Percentiles rank a stretch among this genome's conserved stretches.
phyloP scores from a whole-genome alignment of 2,329 filamentous ascomycete genomes.

The Penicillium sp. region DNA sequence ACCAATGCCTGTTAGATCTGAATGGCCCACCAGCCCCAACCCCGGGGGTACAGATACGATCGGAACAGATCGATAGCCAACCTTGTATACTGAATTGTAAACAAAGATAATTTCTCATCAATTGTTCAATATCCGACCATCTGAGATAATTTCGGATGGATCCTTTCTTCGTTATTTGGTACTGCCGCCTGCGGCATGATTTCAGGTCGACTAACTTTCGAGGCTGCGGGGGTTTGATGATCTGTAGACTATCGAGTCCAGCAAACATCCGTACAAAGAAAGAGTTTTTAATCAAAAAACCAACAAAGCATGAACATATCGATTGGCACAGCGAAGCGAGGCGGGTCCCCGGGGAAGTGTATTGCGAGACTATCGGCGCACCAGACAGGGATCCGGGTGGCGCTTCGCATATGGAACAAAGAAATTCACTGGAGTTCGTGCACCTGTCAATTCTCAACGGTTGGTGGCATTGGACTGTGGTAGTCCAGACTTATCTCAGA shows the following conservation, averaged over 20 bases:
- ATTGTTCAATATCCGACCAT: background rate
- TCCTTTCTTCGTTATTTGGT: background rate
- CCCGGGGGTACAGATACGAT: background rate
- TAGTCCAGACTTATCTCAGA: background rate
- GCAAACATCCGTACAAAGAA: background rate
- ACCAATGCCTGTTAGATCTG: background rate
- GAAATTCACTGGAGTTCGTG: conserved; percentile 2
- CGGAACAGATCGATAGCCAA: background rate
- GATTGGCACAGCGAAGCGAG: background rate
- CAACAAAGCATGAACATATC: background rate
- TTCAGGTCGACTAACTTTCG: background rate
- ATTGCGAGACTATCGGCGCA: conserved; percentile 5
- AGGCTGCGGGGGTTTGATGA: background rate
- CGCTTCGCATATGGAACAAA: conserved; percentile 10
- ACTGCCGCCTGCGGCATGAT: background rate
- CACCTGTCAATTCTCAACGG: conserved; percentile 6
- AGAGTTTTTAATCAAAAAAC: background rate
- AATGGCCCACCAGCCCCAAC: background rate
- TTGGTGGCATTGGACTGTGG: background rate
- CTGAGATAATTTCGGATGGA: background rate
- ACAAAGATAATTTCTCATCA: background rate
- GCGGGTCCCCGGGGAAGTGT: background rate
- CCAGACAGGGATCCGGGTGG: conserved; percentile 9
- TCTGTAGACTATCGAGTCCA: background rate
- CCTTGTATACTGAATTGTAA: background rate